A percentile compares a stretch with the other conserved stretches of the same genome.
Conservation (phyloP, 2,329 filamentous ascomycete species). For the Volutella citrinella region DNA sequence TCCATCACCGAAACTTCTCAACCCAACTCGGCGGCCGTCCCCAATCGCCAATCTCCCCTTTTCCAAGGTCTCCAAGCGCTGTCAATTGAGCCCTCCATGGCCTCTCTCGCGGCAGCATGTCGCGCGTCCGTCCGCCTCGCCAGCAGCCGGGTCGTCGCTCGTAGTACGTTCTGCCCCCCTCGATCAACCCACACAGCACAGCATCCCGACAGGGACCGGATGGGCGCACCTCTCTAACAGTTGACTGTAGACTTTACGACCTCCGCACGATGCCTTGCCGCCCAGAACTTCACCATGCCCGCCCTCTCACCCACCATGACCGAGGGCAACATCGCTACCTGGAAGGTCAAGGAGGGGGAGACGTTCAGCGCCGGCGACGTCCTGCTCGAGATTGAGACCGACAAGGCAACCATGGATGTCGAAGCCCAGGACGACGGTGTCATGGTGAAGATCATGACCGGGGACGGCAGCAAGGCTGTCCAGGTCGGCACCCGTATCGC, state of each 20-base stretch:
- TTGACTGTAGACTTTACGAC: slow-evolving; percentile 58
- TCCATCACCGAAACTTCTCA: slow-evolving; percentile 20
- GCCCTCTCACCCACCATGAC: slow-evolving; percentile 92
- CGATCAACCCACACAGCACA: too few species aligned
- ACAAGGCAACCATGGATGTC: slow-evolving; percentile 93
- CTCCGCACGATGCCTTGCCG: slow-evolving; percentile 62
- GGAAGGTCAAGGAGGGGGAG: slow-evolving; percentile 87
- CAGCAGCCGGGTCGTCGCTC: slow-evolving; percentile 43
- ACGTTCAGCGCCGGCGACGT: slow-evolving; percentile 80
- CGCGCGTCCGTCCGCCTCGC: slow-evolving; percentile 61
- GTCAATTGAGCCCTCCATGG: slow-evolving; percentile 48
- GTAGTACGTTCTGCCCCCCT: slow-evolving; percentile 48
- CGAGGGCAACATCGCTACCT: slow-evolving; percentile 81
- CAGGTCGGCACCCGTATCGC: slow-evolving; percentile 79
- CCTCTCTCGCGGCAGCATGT: slow-evolving; percentile 62
- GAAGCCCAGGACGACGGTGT: slow-evolving; percentile 89
- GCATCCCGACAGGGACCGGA: too few species aligned
- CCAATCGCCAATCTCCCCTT: slow-evolving; percentile 19
- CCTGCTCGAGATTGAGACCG: slow-evolving; percentile 87
- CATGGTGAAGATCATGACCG: slow-evolving; percentile 76
- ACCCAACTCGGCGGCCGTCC: slow-evolving; percentile 12
- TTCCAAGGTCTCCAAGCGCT: too few species aligned
- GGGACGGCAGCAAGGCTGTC: slow-evolving; percentile 71
- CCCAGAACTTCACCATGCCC: slow-evolving; percentile 88
- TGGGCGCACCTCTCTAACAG: slow-evolving; percentile 4